phyloP scores from a whole-genome alignment of 2,329 filamentous ascomycete genomes.

The Alternaria sp. region DNA sequence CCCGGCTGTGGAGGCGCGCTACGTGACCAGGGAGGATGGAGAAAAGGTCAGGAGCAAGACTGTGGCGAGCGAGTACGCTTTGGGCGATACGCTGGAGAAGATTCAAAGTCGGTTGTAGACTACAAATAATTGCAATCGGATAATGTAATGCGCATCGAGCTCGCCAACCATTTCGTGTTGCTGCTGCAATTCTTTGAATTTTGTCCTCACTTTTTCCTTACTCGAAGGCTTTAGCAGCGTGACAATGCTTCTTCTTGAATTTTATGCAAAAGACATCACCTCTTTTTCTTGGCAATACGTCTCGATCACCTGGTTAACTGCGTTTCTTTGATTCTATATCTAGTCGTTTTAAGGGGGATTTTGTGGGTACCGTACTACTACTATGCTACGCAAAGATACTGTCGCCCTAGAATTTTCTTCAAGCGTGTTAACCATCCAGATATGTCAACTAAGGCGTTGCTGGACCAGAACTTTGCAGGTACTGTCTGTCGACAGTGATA shows the following conservation, averaged over 20 bases:
- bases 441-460: background rate
- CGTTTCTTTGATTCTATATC: background rate
- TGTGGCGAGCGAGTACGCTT: conserved; percentile 69
- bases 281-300: background rate
- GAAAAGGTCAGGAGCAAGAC: conserved; percentile 74
- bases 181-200: background rate
- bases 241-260: background rate
- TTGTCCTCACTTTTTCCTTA: background rate
- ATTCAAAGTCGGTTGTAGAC: conserved; percentile 70
- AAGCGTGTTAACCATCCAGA: background rate
- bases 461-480: background rate
- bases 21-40: conserved; percentile 79
- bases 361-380: background rate
- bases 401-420: background rate
- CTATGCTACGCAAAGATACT: background rate
- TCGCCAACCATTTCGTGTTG: background rate
- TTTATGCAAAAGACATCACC: background rate
- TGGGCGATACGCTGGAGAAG: conserved; percentile 76
- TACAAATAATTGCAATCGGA: background rate
- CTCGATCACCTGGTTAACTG: background rate
- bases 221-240: background rate
- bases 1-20: conserved; percentile 85
- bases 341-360: background rate
- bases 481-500: background rate
- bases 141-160: background rate